phyloP scores from a whole-genome alignment of 2,329 filamentous ascomycete species.

The Colletotrichum sp. region DNA sequence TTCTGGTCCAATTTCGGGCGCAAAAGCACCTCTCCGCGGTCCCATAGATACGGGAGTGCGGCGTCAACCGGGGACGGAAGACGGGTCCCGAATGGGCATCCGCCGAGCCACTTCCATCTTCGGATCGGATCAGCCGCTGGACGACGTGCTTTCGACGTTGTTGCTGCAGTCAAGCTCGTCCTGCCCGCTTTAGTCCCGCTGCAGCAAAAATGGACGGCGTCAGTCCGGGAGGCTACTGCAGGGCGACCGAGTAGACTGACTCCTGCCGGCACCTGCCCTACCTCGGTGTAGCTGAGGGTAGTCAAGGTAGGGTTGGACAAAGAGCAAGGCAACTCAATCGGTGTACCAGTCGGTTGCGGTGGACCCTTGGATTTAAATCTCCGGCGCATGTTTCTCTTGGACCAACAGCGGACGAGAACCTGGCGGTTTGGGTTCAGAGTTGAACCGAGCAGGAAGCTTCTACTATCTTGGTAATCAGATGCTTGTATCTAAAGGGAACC shows the following conservation, averaged over 20 bases:
- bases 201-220: background rate
- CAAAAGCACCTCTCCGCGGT: constrained; percentile 14
- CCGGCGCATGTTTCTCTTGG: constrained; percentile 8
- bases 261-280: background rate
- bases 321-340: constrained; percentile 1
- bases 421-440: background rate
- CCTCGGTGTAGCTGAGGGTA: background rate
- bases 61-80: constrained; percentile 2
- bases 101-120: background rate
- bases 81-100: constrained; percentile 8
- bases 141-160: background rate
- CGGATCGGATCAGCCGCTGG: background rate
- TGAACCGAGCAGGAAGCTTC: background rate
- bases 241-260: background rate
- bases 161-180: background rate
- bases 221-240: background rate
- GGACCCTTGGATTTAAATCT: constrained; percentile 14
- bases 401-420: background rate
- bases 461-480: background rate
- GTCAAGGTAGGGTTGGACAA: background rate
- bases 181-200: background rate
- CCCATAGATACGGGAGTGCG: constrained; percentile 11
- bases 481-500: background rate
- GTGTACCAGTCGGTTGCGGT: background rate
- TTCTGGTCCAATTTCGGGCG: constrained; percentile 13